These are phyloP conservation scores for Colletotrichum sp. DNA, from an alignment of 2,329 filamentous ascomycete genomes.

Conservation along the genomic window DNA sequence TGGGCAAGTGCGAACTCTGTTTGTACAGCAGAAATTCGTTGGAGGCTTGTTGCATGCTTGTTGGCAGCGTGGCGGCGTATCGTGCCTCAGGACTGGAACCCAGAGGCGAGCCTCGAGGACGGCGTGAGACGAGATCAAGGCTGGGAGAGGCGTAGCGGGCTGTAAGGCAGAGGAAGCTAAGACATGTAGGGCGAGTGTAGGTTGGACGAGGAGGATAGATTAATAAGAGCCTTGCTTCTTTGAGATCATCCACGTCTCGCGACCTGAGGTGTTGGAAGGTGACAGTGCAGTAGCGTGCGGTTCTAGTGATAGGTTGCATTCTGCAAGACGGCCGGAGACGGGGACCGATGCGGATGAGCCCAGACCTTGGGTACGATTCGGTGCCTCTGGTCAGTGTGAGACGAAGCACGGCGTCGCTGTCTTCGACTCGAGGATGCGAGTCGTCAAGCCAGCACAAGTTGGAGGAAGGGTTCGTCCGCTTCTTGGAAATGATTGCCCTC, in stretches of 20 bases:
- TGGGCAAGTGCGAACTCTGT: background rate
- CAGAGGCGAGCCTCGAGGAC: background rate
- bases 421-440: background rate
- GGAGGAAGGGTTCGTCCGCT: background rate
- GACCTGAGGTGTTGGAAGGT: background rate
- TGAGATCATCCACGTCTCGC: background rate
- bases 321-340: background rate
- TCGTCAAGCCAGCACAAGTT: background rate
- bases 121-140: background rate
- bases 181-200: background rate
- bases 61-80: background rate
- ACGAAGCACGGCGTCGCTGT: background rate
- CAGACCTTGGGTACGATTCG: background rate
- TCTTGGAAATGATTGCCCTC: background rate
- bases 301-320: slow-evolving; percentile 5
- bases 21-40: background rate
- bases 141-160: background rate
- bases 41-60: background rate
- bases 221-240: background rate
- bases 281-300: slow-evolving; percentile 5
- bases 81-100: background rate
- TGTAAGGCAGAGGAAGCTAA: background rate
- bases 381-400: background rate
- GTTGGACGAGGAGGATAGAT: background rate
- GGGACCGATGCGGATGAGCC: background rate